These are phyloP conservation scores for Thuidium tamariscinum DNA, from an alignment of 225 moss, liverwort and hornwort species.

Conservation along the genomic window DNA sequence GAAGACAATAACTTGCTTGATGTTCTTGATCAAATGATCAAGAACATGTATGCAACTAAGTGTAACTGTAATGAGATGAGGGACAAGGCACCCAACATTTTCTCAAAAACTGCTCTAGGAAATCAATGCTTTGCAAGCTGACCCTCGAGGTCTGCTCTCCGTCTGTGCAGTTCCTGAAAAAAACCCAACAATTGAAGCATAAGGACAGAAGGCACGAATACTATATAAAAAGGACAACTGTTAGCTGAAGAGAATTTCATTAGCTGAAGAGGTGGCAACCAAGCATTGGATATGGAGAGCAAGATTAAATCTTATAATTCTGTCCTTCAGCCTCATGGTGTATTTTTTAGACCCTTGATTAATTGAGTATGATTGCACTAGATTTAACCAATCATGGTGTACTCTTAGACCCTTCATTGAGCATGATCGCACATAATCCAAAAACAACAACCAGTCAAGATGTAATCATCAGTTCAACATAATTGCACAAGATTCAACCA, in stretches of 20 bases:
- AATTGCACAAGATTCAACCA: background rate
- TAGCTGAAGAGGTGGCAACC: background rate
- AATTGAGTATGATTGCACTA: background rate
- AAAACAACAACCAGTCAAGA: background rate
- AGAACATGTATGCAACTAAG: background rate
- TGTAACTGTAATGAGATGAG: background rate
- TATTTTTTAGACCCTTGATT: background rate
- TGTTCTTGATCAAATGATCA: background rate
- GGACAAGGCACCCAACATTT: background rate
- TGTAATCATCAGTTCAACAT: background rate
- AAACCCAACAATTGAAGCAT: background rate
- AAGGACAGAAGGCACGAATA: background rate
- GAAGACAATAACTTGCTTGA: background rate
- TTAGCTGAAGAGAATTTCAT: background rate
- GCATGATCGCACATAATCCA: background rate
- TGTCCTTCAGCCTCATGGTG: background rate
- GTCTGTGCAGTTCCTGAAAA: conserved; percentile 33
- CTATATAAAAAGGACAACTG: background rate
- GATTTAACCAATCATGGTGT: background rate
- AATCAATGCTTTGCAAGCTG: conserved; percentile 26
- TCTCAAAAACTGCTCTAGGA: background rate
- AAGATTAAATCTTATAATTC: background rate
- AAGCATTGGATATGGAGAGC: background rate
- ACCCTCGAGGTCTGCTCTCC: conserved; percentile 25
- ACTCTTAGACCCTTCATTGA: background rate